Conservation (phyloP, 2,329 filamentous ascomycete species). For the Amauroascus niger region DNA sequence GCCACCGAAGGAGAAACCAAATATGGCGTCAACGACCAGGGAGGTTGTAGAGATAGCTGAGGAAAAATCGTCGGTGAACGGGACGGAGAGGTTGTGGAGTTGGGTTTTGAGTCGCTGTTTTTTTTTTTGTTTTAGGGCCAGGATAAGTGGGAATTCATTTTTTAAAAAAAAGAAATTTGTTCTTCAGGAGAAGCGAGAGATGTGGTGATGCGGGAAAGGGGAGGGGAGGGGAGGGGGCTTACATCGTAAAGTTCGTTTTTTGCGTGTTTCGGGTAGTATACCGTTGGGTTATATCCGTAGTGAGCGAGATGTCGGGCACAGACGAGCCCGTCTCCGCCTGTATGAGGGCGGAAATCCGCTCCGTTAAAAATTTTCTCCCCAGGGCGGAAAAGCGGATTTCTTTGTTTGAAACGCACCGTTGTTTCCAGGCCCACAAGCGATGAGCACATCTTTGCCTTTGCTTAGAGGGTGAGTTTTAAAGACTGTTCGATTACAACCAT, state of each 20-base stretch:
- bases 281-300: slow-evolving; percentile 77
- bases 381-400: no score
- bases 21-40: slow-evolving; percentile 85
- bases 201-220: neutral
- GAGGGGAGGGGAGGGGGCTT: neutral
- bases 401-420: no score
- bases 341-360: neutral
- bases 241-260: slow-evolving; percentile 86
- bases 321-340: slow-evolving; percentile 87
- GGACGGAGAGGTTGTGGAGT: slow-evolving; percentile 69
- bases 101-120: slow-evolving; percentile 78
- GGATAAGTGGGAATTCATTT: neutral
- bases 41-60: slow-evolving; percentile 58
- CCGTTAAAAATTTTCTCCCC: no score
- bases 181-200: neutral
- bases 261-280: slow-evolving; percentile 89
- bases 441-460: slow-evolving; percentile 62
- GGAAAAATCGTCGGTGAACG: slow-evolving; percentile 73
- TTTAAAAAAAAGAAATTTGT: neutral
- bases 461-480: slow-evolving; percentile 70
- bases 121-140: slow-evolving; percentile 36
- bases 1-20: slow-evolving; percentile 89
- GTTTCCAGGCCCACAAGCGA: slow-evolving; percentile 81
- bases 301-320: slow-evolving; percentile 84
- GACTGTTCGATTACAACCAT: slow-evolving; percentile 43